phyloP scores from a whole-genome alignment of 345 rosid genomes.

The Dovyalis caffra region DNA sequence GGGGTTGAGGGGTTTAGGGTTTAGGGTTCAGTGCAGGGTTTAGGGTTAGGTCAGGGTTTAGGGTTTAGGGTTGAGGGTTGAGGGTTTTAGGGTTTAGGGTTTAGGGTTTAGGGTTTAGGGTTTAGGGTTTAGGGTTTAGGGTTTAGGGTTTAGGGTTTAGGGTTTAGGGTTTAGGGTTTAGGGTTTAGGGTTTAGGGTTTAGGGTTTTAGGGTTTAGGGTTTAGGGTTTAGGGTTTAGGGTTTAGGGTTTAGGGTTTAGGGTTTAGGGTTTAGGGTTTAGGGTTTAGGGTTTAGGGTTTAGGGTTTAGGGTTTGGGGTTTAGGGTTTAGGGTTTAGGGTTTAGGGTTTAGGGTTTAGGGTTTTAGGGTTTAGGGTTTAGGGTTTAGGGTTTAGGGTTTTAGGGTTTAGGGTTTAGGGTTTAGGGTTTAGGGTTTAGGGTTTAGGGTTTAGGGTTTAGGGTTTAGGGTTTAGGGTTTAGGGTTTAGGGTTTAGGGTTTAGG shows the following conservation, averaged over 20 bases:
- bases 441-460: conserved; percentile 17
- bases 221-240: conserved; percentile 4
- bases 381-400: conserved; percentile 2
- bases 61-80: conserved; percentile 31
- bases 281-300: conserved; percentile 17
- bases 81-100: conserved; percentile 23
- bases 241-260: background rate
- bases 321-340: conserved; percentile 25
- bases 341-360: conserved; percentile 21
- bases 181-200: conserved; percentile 22
- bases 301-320: conserved; percentile 21
- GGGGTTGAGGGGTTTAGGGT: conserved; percentile 24
- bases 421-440: conserved; percentile 13
- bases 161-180: conserved; percentile 24
- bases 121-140: conserved; percentile 23
- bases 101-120: conserved; percentile 21
- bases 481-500: conserved; percentile 19
- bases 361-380: conserved; percentile 19
- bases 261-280: conserved; percentile 3
- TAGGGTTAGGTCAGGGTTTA: conserved; percentile 28
- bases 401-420: conserved; percentile 14
- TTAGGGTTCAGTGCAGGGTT: conserved; percentile 27
- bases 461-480: conserved; percentile 24
- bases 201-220: conserved; percentile 19
- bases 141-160: conserved; percentile 20